Evolutionary conservation across 306 rosid genomes (phyloP), one percentile per base, ranked within the genome.

Genomic region (Luffa acutangula): DNA sequence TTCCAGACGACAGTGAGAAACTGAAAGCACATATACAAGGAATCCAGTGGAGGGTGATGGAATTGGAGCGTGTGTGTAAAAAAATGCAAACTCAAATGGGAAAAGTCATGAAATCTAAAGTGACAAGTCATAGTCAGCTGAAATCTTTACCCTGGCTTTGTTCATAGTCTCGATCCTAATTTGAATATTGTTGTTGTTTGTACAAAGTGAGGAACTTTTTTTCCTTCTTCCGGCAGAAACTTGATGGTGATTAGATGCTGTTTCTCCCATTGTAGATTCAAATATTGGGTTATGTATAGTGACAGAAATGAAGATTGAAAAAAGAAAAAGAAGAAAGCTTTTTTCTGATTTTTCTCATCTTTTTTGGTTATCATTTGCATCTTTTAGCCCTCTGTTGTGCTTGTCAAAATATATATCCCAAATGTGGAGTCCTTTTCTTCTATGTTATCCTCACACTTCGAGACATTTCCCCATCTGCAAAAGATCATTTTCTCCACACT

Each of bases 11-110:
- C 56, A 87, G 84, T 34, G 96, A 88, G 84, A 87, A 87, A 72
- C 83, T 95, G 58, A 88, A 42, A 77, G 87, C 85, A 48, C 97
- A 90, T 85, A 81, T 95, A 85, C 93, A 90, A 88, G 99, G 97
- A 82, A 95, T 93, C 91, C 97, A 95, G 48, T 87, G 93, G 83
- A 90, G 97, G 85, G 99, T 95, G 56, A 91, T 81, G 84, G 97
- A 93, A 33, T 82, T 95, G 82, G 99, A 95, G 90, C 91, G 86
- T 76, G 69, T 87, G 7, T 93, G 97, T 86, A 87, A 60, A 80
- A 95, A 91, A 86, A 88, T 95, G 94, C 96, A 95, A 82, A 33
- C 62, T 34, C 96, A 89, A 84, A 91, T 93, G 97, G 83, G 87
- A 25, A 95, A 90, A 87, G 85, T 91, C 58, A 84, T 84, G 62